Base-by-base conservation (phyloP, 192 early-diverging fungal species). In the Rhizoclosmatium globosum region DNA sequence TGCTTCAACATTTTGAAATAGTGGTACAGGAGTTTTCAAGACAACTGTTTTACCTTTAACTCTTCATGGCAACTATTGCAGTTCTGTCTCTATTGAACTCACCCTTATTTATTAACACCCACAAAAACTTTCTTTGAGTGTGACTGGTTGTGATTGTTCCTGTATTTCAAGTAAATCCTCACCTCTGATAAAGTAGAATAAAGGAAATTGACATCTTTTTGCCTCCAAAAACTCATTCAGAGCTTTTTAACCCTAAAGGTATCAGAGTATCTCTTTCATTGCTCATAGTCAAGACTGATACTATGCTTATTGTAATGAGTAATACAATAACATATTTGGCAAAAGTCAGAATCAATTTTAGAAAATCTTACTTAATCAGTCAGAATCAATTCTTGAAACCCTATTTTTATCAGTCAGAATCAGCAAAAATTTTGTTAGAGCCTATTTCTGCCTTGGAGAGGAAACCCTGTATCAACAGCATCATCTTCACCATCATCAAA, bases 121-220 rank as follows among this genome's bases (percentile, higher is more conserved):
- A 86, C 89, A 85, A 89, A 90, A 53, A 90, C 70, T 69, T 90
- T 90, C 65, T 90, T 90, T 62, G 90, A 64, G 68, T 90, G 89
- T 2, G 84, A 79, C 78, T 90, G 87, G 62, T 68, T 88, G 86
- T 13, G 89, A 74, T 60, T 90, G 89, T 42, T 88, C 89, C 38
- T 90, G 73, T 65, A 90, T 90, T 71, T 90, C 89, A 3, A 90
- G 81, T 61, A 90, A 71, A 73, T 90, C 89, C 56, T 90, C 89
- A 68, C 90, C 89, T 0, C 89, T 88, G 57, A 90, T 80, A 68
- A 90, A 90, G 80, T 90, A 90, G 64, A 90, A 90, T 38, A 88
- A 68, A 13, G 89, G 85, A 81, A 90, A 90, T 39, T 73, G 74
- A 1, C 74, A 71, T 43, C 89, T 78, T 67, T 90, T 90, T 42